These are phyloP conservation scores for Wallacemonas sp. DNA, from an alignment of 208 protist genomes.

Conservation along the genomic window DNA sequence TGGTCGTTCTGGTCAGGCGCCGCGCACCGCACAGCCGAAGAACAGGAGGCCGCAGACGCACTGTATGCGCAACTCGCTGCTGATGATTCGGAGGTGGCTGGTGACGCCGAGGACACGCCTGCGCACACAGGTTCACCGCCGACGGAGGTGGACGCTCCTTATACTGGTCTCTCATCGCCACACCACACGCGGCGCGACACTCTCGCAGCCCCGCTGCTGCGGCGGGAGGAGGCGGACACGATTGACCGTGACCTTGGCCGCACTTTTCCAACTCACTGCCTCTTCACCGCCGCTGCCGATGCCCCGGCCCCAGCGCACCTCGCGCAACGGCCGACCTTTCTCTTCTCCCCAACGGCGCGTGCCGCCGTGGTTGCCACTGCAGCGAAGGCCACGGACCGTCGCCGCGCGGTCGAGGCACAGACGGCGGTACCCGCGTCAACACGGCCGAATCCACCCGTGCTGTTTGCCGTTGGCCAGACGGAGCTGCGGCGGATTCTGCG, in stretches of 20 bases:
- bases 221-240: constrained; percentile 13
- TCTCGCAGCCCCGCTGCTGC: not conserved
- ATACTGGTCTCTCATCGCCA: not conserved
- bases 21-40: constrained; percentile 18
- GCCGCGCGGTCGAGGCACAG: not conserved
- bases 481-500: constrained; percentile 41
- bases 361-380: not conserved
- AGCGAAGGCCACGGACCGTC: not conserved
- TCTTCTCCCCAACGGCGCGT: not conserved
- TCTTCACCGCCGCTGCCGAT: constrained; percentile 23
- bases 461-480: constrained; percentile 28
- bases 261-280: constrained; percentile 58
- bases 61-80: constrained; percentile 10
- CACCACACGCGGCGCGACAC: not conserved
- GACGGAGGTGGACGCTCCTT: too few relatives aligned
- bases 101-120: not conserved
- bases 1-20: constrained; percentile 51
- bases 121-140: constrained; percentile 11
- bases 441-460: not conserved
- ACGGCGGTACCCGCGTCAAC: not conserved
- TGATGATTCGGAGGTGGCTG: not conserved
- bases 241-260: constrained; percentile 56
- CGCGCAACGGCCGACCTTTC: not conserved
- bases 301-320: not conserved
- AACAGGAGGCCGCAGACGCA: not conserved